Evolutionary conservation across 805 yeast species (phyloP), one percentile per base, ranked within the genome.

Genomic region (Yueomyces sp.): DNA sequence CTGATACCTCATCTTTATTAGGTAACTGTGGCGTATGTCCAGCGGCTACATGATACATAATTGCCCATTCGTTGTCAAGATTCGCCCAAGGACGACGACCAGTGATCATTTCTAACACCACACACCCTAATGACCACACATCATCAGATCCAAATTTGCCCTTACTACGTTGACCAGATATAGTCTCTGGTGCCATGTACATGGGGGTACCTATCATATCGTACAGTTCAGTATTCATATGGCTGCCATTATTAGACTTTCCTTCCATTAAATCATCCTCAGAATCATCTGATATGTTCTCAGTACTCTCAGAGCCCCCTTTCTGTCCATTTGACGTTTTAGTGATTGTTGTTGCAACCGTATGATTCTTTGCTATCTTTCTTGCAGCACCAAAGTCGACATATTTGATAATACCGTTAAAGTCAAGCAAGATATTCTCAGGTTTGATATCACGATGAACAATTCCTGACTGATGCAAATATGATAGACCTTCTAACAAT

Each of bases 301-400:
- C 36, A 36, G 9, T 34, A 4, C 5, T 28, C 2, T 12, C 36
- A 11, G n/a, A 6, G 9, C 9, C 33, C n/a, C n/a, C 37, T n/a
- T 34, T 34, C 26, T 34, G 8, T 5, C 37, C 37, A 34, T 34
- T 19, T 34, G 8, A 9, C 33, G 6, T 9, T 30, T 30, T 6
- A 30, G 9, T 30, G 5, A 19, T 9, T 11, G 43, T 26, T 8
- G 37, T 39, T 4, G 45, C 38, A 26, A 45, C 28, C 4, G 79
- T 63, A 5, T 66, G 61, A 38, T 63, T 74, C 42, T 76, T 76
- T 1, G 85, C 85, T 49, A 79, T 76, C 8, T 88, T 94, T 62
- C 87, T 87, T 11, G 97, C 96, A 3, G 97, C 96, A 34, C 98
- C 98, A 60, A 92, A 92, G 64, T 92, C 98, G 43, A 90, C 96